Conservation (phyloP, 129 eudicot species). For the Centella asiatica region DNA sequence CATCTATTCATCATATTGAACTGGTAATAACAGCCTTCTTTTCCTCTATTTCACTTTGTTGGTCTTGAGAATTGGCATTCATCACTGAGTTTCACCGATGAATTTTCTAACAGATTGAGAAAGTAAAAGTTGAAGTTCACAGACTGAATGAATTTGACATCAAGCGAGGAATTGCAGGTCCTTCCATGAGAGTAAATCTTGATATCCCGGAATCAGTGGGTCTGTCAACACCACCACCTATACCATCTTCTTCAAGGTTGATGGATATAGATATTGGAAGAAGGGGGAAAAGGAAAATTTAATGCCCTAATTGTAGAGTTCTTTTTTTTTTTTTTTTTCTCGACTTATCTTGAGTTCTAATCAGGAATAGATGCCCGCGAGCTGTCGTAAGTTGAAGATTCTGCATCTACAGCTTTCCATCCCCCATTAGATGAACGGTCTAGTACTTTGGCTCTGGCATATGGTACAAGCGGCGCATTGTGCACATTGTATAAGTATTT, state of each 20-base stretch:
- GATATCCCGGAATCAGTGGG: constrained; percentile 97
- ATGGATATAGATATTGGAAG: constrained; percentile 58
- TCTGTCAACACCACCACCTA: constrained; percentile 38
- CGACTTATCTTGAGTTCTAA: too few relatives aligned
- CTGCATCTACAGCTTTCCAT: too few relatives aligned
- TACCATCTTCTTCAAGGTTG: constrained; percentile 54
- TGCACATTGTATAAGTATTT: too few relatives aligned
- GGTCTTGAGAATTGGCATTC: too few relatives aligned
- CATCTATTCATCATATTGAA: constrained; percentile 57
- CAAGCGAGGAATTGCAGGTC: constrained; percentile 64
- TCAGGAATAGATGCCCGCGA: too few relatives aligned
- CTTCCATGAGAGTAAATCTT: constrained; percentile 58
- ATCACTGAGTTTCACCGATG: neutral
- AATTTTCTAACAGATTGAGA: constrained; percentile 45
- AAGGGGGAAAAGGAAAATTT: constrained; percentile 51
- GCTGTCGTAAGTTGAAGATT: too few relatives aligned
- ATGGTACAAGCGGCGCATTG: too few relatives aligned
- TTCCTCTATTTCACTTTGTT: too few relatives aligned
- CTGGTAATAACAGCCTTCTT: constrained; percentile 56
- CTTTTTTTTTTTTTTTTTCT: too few relatives aligned
- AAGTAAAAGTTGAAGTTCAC: constrained; percentile 48
- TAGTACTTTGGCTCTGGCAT: too few relatives aligned
- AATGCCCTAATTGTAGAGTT: constrained; percentile 12
- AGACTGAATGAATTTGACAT: constrained; percentile 57
- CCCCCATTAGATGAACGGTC: too few relatives aligned